A percentile compares a stretch with the other conserved stretches of the same genome.
These are phyloP conservation scores for Trichosporon ovoides DNA, from an alignment of 1,284 basidiomycete species.

Conservation along the genomic window DNA sequence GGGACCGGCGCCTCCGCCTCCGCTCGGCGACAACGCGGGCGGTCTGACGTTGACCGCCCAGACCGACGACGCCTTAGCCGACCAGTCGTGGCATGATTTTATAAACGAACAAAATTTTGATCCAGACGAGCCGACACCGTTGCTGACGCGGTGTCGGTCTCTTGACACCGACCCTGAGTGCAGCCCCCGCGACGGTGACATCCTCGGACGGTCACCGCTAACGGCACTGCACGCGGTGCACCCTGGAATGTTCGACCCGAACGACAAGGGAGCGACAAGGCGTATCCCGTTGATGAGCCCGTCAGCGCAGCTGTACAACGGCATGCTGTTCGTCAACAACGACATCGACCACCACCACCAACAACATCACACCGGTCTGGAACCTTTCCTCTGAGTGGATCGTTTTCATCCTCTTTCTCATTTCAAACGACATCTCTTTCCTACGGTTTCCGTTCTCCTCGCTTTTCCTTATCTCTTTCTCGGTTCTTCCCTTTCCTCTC, in stretches of 20 bases:
- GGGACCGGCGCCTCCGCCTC: neutral
- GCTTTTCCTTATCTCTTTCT: too few relatives aligned
- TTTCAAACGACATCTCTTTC: too few relatives aligned
- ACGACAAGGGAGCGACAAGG: constrained; percentile 17
- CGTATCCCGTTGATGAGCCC: constrained; percentile 21
- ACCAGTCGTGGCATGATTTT: constrained; percentile 25
- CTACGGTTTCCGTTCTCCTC: too few relatives aligned
- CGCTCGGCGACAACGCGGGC: neutral
- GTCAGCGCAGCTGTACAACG: constrained; percentile 20
- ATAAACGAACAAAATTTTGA: constrained; percentile 26
- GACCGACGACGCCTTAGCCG: constrained; percentile 21
- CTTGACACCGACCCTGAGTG: constrained; percentile 23
- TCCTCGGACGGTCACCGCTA: constrained; percentile 18
- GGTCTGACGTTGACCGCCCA: neutral
- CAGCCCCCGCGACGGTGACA: constrained; percentile 19
- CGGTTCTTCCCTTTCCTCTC: too few relatives aligned
- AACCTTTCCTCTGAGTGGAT: constrained; percentile 12
- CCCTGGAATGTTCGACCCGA: neutral
- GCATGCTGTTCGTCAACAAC: constrained; percentile 19
- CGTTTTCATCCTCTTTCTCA: too few relatives aligned
- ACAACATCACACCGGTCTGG: constrained; percentile 4
- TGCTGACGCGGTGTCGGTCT: constrained; percentile 19
- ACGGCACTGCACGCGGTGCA: constrained; percentile 12
- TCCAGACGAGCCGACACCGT: constrained; percentile 22
- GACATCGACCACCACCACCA: constrained; percentile 12